Percentiles rank a stretch among this genome's conserved stretches.
These are phyloP conservation scores for Wolfiporia cocos DNA, from an alignment of 1,284 basidiomycete genomes.

Conservation along the genomic window DNA sequence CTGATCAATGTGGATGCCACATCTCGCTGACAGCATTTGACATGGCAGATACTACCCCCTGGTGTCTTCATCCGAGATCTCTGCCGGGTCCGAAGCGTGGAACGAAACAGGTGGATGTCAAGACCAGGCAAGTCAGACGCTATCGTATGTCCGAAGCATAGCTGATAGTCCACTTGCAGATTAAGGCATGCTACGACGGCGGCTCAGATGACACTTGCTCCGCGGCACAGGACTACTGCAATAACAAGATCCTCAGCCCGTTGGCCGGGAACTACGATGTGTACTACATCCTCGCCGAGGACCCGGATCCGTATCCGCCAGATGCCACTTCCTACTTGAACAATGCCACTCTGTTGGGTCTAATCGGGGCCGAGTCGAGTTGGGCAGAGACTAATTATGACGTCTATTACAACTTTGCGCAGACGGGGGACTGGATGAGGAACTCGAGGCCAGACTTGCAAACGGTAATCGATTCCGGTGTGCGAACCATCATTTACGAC, in stretches of 20 bases:
- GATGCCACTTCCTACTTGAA: slow-evolving; percentile 38
- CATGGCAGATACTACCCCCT: slow-evolving; percentile 43
- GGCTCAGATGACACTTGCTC: slow-evolving; percentile 46
- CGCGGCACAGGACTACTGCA: slow-evolving; percentile 48
- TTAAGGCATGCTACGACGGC: slow-evolving; percentile 41
- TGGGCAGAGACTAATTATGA: slow-evolving; percentile 40
- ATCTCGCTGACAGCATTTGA: background rate
- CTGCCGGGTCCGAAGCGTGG: slow-evolving; percentile 38
- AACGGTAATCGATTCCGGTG: slow-evolving; percentile 53
- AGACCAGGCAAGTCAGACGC: slow-evolving; percentile 31
- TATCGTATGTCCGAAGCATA: background rate
- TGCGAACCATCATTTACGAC: slow-evolving; percentile 45
- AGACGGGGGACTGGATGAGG: slow-evolving; percentile 61
- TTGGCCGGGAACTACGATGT: slow-evolving; percentile 42
- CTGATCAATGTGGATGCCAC: background rate
- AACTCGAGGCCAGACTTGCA: slow-evolving; percentile 50
- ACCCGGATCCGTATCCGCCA: slow-evolving; percentile 53
- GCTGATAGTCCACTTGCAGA: slow-evolving; percentile 27
- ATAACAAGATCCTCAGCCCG: slow-evolving; percentile 42
- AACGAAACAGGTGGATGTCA: slow-evolving; percentile 41
- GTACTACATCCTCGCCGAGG: slow-evolving; percentile 45
- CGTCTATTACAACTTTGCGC: slow-evolving; percentile 51
- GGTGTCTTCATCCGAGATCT: slow-evolving; percentile 34
- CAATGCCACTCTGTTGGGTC: slow-evolving; percentile 24
- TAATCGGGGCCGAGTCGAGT: slow-evolving; percentile 44